A percentile compares a stretch with the other conserved stretches of the same genome.
phyloP scores from a whole-genome alignment of 2,329 filamentous ascomycete genomes.

The Cladosporium velox region DNA sequence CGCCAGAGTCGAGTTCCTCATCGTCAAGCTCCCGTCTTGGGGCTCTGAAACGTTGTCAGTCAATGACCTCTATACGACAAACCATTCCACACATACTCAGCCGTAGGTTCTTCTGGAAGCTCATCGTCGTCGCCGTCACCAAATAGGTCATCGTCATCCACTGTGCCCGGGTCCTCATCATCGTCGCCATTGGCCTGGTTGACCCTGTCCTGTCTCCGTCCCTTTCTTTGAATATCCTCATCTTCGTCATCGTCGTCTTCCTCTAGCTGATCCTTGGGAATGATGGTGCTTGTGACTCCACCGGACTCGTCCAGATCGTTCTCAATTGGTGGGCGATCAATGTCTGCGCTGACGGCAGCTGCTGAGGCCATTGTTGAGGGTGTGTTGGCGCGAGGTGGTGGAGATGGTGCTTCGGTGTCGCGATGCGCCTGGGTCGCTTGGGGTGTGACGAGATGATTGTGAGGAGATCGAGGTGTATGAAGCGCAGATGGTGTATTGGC shows the following conservation, averaged over 20 bases:
- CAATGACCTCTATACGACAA: neutral
- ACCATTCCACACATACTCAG: neutral
- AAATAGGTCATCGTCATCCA: slow-evolving; percentile 50
- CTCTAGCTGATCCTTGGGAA: slow-evolving; percentile 27
- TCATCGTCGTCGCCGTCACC: slow-evolving; percentile 40
- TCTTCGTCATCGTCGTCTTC: slow-evolving; percentile 27
- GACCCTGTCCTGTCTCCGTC: slow-evolving; percentile 23
- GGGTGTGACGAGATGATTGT: neutral
- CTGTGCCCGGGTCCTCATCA: slow-evolving; percentile 28
- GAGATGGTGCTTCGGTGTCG: neutral
- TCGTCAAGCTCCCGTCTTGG: slow-evolving; percentile 57
- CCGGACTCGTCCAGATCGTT: slow-evolving; percentile 37
- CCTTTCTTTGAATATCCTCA: slow-evolving; percentile 28
- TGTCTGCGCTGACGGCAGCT: slow-evolving; percentile 37
- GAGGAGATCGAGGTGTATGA: neutral
- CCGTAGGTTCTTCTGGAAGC: slow-evolving; percentile 24
- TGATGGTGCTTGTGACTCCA: slow-evolving; percentile 36
- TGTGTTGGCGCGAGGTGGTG: neutral
- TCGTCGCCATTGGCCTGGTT: slow-evolving; percentile 24
- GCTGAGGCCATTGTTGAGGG: slow-evolving; percentile 40
- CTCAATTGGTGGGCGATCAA: slow-evolving; percentile 26
- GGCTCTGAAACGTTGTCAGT: slow-evolving; percentile 12
- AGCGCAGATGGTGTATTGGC: neutral
- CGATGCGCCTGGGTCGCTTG: neutral
- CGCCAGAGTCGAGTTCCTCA: slow-evolving; percentile 63